Base-by-base conservation (phyloP, 257 asterid genomes). In the Ilex asprella region DNA sequence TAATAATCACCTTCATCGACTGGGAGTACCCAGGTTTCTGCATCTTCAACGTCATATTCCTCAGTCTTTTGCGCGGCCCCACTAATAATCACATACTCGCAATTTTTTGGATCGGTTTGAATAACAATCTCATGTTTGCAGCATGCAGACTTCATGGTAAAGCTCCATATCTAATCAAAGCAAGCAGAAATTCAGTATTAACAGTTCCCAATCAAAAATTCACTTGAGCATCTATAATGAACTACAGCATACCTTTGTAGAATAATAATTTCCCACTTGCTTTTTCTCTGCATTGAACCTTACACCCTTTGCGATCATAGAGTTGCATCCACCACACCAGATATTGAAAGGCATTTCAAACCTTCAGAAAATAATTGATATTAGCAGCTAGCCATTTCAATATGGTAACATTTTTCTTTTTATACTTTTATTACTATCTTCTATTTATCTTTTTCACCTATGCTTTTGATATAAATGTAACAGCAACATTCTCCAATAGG, bases 241-340 rank as follows among this genome's bases (percentile, higher is more conserved):
- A 57, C 76, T 31, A 31, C 31, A 60, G 15, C 60, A 58, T 80
- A 85, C 91, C 91, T 89, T 89, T 55, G 99, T 93, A 9, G 97
- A 83, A 79, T 89, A 89, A 76, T 92, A 92, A 69, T 87, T 92
- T 41, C 97, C 99, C 62, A 87, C 96, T 93, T 93, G 96, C 82
- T 89, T 93, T 66, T 93, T 89, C 80, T 93, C 97, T 15, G 99
- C 99, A 69, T 93, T 93, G 80, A 93, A 89, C 74, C 99, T 77
- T 59, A 92, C 99, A 82, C 97, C 99, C 77, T 92, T 92, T 14
- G 96, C 99, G 67, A 92, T 92, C 97, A 93, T 89, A 68, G 99
- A 89, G 78, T 89, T 94, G 49, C 98, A 92, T 60, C 97, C 99
- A 69, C 97, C 99, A 79, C 97, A 92, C 96, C 99, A 92, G 55